Evolutionary conservation across 176 grass and related monocot genomes (phyloP).

Genomic region (Raddia distichophylla): DNA sequence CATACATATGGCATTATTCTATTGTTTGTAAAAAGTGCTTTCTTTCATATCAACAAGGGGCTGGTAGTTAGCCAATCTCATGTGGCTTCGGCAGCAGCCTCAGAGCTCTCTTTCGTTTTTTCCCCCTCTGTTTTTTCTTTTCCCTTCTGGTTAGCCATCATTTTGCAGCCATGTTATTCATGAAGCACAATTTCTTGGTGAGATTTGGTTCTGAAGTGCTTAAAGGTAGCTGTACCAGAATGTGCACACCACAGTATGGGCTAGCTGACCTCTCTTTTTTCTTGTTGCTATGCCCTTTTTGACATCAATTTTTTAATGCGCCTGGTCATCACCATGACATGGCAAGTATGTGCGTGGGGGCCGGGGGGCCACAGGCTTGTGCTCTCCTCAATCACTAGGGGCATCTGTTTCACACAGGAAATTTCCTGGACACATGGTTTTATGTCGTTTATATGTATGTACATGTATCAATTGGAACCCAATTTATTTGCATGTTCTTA

Average conservation of each 20-base stretch:
- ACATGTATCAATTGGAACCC: background rate
- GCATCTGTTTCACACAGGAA: background rate
- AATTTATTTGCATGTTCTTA: background rate
- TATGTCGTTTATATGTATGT: background rate
- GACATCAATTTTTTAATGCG: conserved; percentile 8
- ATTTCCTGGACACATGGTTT: conserved; percentile 24
- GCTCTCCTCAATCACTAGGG: background rate
- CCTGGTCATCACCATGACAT: conserved; percentile 12
- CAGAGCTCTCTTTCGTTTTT: conserved; percentile 32
- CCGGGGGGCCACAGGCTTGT: conserved; percentile 13
- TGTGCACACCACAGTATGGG: background rate
- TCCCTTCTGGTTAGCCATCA: background rate
- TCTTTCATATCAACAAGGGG: conserved; percentile 37
- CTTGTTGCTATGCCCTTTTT: background rate
- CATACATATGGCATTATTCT: conserved; percentile 7
- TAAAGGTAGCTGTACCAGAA: conserved; percentile 21
- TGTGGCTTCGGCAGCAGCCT: conserved; percentile 52
- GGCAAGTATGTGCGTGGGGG: background rate
- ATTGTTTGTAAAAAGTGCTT: conserved; percentile 34
- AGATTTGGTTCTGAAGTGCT: conserved; percentile 38
- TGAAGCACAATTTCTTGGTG: conserved; percentile 33
- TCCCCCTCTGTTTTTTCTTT: background rate
- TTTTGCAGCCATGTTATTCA: background rate
- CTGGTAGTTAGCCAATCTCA: conserved; percentile 50
- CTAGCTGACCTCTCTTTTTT: background rate